phyloP scores from a whole-genome alignment of 345 rosid species.

The Populus nigra region DNA sequence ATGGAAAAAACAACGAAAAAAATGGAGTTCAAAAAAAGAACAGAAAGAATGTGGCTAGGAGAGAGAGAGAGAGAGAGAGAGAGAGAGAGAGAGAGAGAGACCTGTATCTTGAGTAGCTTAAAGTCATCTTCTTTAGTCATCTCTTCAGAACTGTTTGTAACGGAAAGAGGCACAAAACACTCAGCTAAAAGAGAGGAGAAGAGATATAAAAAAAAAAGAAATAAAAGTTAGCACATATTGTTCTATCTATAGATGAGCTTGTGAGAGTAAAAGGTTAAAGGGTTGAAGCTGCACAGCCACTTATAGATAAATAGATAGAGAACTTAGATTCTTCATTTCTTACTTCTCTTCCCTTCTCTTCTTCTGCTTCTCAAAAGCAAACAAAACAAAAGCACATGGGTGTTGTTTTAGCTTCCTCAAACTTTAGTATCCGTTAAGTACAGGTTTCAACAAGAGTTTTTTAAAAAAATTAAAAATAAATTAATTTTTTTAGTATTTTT shows the following conservation, averaged over 20 bases:
- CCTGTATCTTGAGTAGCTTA: slow-evolving; percentile 90
- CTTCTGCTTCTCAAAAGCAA: slow-evolving; percentile 20
- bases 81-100: slow-evolving; percentile 22
- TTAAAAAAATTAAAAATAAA: too few species aligned
- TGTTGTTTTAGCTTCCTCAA: slow-evolving; percentile 21
- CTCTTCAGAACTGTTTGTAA: slow-evolving; percentile 27
- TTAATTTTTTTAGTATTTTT: too few species aligned
- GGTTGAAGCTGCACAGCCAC: background rate
- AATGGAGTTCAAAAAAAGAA: background rate
- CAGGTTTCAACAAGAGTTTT: too few species aligned
- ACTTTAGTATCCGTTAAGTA: background rate
- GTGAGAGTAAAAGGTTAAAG: background rate
- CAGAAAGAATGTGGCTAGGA: slow-evolving; percentile 19
- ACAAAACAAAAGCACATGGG: slow-evolving; percentile 36
- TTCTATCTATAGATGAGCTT: background rate
- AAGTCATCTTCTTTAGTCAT: slow-evolving; percentile 91
- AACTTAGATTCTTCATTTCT: background rate
- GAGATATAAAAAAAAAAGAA: background rate
- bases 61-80: slow-evolving; percentile 25
- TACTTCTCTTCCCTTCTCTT: background rate
- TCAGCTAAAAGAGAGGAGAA: background rate
- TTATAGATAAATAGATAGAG: slow-evolving; percentile 5
- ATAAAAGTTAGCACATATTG: background rate
- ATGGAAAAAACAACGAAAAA: background rate
- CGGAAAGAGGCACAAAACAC: slow-evolving; percentile 24